These are phyloP conservation scores for Clonostachys rosea DNA, from an alignment of 2,329 filamentous ascomycete genomes.

Conservation along the genomic window DNA sequence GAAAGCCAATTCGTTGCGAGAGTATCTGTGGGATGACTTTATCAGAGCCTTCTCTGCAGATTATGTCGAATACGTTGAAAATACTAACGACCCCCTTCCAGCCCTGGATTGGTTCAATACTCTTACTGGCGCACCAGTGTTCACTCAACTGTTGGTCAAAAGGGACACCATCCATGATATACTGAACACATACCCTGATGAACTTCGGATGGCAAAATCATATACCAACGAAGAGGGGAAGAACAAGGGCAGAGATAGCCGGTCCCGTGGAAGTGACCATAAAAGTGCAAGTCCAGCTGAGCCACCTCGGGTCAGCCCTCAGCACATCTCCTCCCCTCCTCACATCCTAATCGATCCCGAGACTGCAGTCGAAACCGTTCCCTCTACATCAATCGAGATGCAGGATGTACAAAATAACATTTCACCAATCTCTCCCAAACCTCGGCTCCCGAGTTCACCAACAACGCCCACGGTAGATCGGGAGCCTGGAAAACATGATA, in stretches of 20 bases:
- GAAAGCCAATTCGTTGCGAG: conserved; percentile 23
- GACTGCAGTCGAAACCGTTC: no score
- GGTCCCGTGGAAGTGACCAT: no score
- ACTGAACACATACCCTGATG: conserved; percentile 22
- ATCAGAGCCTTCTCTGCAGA: conserved; percentile 35
- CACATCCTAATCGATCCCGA: no score
- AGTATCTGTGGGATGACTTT: conserved; percentile 48
- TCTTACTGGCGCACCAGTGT: conserved; percentile 17
- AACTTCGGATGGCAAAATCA: conserved; percentile 9
- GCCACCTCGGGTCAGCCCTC: no score
- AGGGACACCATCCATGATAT: conserved; percentile 25
- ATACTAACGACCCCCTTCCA: conserved; percentile 19
- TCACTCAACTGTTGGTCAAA: conserved; percentile 23
- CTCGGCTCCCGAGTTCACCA: no score
- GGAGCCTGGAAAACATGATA: no score
- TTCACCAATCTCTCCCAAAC: no score
- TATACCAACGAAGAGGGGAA: conserved; percentile 1
- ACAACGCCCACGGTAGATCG: no score
- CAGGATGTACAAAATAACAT: no score
- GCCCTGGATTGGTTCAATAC: conserved; percentile 36
- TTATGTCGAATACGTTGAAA: conserved; percentile 33
- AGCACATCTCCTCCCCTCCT: no score
- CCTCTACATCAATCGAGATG: no score
- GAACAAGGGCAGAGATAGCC: not conserved
- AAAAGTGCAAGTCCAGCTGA: no score